Evolutionary conservation across 345 rosid genomes (phyloP), one percentile per base, ranked within the genome.

Genomic region (Raphanus sativus): DNA sequence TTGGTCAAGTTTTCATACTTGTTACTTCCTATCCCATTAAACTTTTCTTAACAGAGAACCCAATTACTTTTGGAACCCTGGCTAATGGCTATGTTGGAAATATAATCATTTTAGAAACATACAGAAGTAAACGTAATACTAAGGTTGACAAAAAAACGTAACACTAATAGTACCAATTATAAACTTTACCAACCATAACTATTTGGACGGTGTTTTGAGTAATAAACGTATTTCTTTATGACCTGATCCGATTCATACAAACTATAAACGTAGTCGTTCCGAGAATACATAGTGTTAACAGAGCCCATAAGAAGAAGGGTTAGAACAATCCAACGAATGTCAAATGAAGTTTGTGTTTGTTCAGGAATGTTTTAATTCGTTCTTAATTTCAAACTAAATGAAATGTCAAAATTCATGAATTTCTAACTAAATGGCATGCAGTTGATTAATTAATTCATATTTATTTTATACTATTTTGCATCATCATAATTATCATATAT

Each of bases 1-100:
- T 52, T 68, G 50, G 77, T 78, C 81, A 78, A 61, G 52, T 12
- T 73, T 78, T 78, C 77, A 78, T 73, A 78, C 74, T 50, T 73
- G 74, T 60, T 78, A 65, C 62, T 65, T 65, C 30, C 21, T 21
- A 21, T 21, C 21, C 21, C 21, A 21, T 21, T 21, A 21, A 21
- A 21, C 21, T 21, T 21, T 21, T 21, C 21, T 21, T 21, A 21
- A 21, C 21, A 21, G 21, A 21, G 21, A 45, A 45, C 5, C 24
- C 36, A 63, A 21, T 9, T 8, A 40, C 66, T 40, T 58, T 59
- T 40, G 48, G 24, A 60, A 75, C 4, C 48, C 67, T 67, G 48
- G 13, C 48, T 40, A 67, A 58, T 40, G 48, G 48, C 5, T 52
- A 24, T 52, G 25, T 13, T 25, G 16, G 4, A 52, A 0, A 15